Evolutionary conservation across 176 grass and related monocot genomes (phyloP).

Genomic region (Oryza punctata): DNA sequence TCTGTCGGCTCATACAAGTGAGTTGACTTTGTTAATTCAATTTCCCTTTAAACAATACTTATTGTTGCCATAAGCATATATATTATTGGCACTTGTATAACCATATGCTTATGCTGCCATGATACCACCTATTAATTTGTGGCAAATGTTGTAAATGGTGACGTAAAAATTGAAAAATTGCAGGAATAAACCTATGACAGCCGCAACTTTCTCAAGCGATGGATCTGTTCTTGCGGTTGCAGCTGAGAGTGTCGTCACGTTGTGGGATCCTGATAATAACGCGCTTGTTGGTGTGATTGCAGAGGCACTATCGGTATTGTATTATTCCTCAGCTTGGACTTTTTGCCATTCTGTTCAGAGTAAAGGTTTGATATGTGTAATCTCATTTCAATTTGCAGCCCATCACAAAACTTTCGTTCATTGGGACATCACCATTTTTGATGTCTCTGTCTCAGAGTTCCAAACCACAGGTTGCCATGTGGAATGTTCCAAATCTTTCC

Average conservation of each 20-base stretch:
- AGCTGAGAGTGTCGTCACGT: slow-evolving; percentile 73
- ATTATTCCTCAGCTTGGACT: slow-evolving; percentile 4
- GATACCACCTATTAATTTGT: slow-evolving; percentile 19
- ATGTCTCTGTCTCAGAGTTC: slow-evolving; percentile 68
- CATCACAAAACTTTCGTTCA: slow-evolving; percentile 68
- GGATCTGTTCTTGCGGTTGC: slow-evolving; percentile 96
- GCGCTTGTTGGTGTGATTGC: slow-evolving; percentile 80
- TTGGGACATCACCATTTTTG: slow-evolving; percentile 70
- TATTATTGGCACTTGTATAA: neutral
- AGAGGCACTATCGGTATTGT: slow-evolving; percentile 82
- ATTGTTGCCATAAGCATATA: neutral
- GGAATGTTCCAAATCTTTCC: slow-evolving; percentile 77
- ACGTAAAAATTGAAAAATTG: slow-evolving; percentile 35
- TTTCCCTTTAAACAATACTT: slow-evolving; percentile 13
- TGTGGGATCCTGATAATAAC: slow-evolving; percentile 95
- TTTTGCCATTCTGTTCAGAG: neutral
- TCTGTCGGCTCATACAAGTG: slow-evolving; percentile 98
- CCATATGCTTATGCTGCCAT: neutral
- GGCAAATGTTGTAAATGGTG: neutral
- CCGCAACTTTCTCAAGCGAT: slow-evolving; percentile 83
- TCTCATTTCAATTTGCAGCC: slow-evolving; percentile 56
- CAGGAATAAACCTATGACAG: slow-evolving; percentile 88
- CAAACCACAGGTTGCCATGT: slow-evolving; percentile 75
- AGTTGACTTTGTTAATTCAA: slow-evolving; percentile 28
- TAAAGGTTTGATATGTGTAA: slow-evolving; percentile 13